Evolutionary conservation across 805 yeast species (phyloP), one percentile per base, ranked within the genome.

Genomic region (Candida stauntonica): DNA sequence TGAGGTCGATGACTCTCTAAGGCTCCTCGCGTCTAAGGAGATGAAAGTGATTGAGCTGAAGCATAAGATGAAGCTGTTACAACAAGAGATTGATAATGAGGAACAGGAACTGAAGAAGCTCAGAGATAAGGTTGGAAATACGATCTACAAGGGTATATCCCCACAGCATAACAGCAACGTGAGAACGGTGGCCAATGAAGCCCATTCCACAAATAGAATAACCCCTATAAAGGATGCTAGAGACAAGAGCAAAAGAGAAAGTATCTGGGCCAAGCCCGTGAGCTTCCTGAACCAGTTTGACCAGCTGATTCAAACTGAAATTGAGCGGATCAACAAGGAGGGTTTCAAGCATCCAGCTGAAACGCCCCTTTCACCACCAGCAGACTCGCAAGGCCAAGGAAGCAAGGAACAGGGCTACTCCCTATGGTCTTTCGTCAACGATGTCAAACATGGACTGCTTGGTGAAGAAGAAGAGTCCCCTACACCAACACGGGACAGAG

Each of bases 261-360:
- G 69, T 14, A 50, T 63, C 14, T 66, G 70, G 70, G 58, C 77
- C 4, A 78, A 73, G 48, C 83, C 87, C 1, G 63, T 81, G 31
- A 73, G 68, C 32, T 64, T 80, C 36, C 67, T 82, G 33, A 86
- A 79, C 48, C 86, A 79, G 45, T 72, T 82, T 51, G 91, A 82
- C 55, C 76, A 73, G 37, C 64, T 79, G 58, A 62, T 82, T 23
- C 86, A 77, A 52, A 73, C 69, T 41, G 88, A 81, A 54, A 65
- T 82, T 40, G 88, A 81, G 47, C 76, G 71, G 45, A 60, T 72
- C 17, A 62, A 45, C 29, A 48, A 47, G 26, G 52, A 47, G 19
- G 51, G 50, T 2, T 46, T 45, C 34, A 44, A 47, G 32, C 33
- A 36, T 26, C 35, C 39, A 9, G 34, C 32, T 8, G 39, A 34